Evolutionary conservation across 768 basidiomycete genomes (phyloP).

Genomic region (Suillus fuscotomentosus): DNA sequence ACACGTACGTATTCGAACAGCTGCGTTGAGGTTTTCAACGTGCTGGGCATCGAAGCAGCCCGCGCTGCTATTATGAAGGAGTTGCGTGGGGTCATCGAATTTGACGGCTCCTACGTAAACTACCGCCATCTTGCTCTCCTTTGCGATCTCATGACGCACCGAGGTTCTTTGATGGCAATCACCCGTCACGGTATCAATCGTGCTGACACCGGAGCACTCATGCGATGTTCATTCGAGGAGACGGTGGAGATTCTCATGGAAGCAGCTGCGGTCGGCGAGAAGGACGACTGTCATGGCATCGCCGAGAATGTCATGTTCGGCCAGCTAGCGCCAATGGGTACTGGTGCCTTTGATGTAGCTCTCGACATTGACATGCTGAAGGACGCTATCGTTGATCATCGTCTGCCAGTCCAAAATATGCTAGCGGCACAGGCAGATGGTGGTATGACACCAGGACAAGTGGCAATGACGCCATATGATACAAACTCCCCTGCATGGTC

Average conservation of each 20-base stretch:
- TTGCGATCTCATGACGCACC: slow-evolving; percentile 97
- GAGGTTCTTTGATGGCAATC: slow-evolving; percentile 94
- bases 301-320: slow-evolving; percentile 99
- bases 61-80: slow-evolving; percentile 94
- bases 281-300: slow-evolving; percentile 96
- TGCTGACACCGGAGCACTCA: slow-evolving; percentile 97
- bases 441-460: slow-evolving; percentile 88
- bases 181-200: slow-evolving; percentile 99
- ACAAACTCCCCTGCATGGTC: slow-evolving; percentile 86
- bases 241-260: slow-evolving; percentile 99
- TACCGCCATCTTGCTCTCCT: slow-evolving; percentile 96
- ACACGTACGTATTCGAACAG: slow-evolving; percentile 94
- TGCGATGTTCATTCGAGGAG: slow-evolving; percentile 99
- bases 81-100: slow-evolving; percentile 93
- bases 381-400: slow-evolving; percentile 96
- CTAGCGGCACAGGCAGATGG: slow-evolving; percentile 78
- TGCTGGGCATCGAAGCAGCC: slow-evolving; percentile 96
- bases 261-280: slow-evolving; percentile 96
- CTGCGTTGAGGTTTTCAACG: slow-evolving; percentile 91
- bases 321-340: slow-evolving; percentile 99
- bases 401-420: slow-evolving; percentile 82
- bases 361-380: slow-evolving; percentile 98
- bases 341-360: slow-evolving; percentile 93
- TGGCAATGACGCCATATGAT: slow-evolving; percentile 97
- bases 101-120: slow-evolving; percentile 99